phyloP scores from a whole-genome alignment of 441 rosid genomes.

The Gossypium davidsonii region DNA sequence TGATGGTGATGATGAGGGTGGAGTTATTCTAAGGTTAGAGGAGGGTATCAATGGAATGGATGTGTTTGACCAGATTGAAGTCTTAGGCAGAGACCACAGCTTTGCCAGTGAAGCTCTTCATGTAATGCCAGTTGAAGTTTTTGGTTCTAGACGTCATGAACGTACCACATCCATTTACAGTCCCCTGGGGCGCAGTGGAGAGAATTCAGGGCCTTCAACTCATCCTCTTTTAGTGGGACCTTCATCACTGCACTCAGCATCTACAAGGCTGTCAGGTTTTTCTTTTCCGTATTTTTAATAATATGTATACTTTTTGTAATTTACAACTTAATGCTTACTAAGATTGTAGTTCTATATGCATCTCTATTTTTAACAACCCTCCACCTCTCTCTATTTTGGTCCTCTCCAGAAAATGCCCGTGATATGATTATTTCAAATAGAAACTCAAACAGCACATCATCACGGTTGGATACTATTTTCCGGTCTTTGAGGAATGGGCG shows the following conservation, averaged over 20 bases:
- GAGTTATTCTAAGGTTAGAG: constrained; percentile 86
- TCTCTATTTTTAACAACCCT: constrained; percentile 11
- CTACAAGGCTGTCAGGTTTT: constrained; percentile 61
- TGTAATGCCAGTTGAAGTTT: constrained; percentile 98
- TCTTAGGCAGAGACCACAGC: constrained; percentile 80
- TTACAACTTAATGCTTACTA: background rate
- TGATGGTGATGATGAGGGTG: constrained; percentile 92
- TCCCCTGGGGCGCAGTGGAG: constrained; percentile 84
- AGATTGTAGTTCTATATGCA: constrained; percentile 7
- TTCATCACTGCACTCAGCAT: constrained; percentile 33
- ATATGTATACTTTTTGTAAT: background rate
- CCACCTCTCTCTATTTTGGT: background rate
- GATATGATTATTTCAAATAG: constrained; percentile 52
- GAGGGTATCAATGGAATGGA: constrained; percentile 94
- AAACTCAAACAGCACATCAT: constrained; percentile 44
- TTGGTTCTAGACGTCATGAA: constrained; percentile 96
- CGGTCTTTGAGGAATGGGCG: constrained; percentile 91
- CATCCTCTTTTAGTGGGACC: constrained; percentile 93
- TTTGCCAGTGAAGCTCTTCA: constrained; percentile 84
- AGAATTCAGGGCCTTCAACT: constrained; percentile 54
- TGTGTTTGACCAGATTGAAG: constrained; percentile 93
- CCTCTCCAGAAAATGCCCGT: constrained; percentile 42
- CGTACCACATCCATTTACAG: constrained; percentile 93
- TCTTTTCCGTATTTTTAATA: background rate
- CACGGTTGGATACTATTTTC: constrained; percentile 75